These are phyloP conservation scores for Trametes sanguinea DNA, from an alignment of 768 basidiomycete genomes.

Conservation along the genomic window DNA sequence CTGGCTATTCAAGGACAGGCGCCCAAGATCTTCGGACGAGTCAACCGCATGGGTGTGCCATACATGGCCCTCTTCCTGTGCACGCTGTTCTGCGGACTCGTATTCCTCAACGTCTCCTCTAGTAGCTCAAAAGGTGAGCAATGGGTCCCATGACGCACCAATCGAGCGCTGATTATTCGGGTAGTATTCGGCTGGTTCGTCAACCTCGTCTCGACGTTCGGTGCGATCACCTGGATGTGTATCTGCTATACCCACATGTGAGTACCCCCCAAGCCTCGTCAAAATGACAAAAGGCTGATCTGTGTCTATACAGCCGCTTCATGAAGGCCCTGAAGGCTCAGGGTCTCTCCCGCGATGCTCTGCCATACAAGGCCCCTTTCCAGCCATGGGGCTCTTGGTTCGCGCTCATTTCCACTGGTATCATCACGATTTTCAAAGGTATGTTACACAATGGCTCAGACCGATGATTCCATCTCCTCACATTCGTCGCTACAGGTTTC, in stretches of 20 bases:
- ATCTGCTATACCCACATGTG: constrained; percentile 65
- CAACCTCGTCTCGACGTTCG: constrained; percentile 44
- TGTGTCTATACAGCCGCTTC: constrained; percentile 41
- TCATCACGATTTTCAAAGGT: constrained; percentile 63
- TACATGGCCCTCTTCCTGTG: constrained; percentile 51
- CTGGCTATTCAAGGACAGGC: constrained; percentile 50
- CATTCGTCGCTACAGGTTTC: constrained; percentile 35
- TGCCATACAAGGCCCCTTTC: constrained; percentile 61
- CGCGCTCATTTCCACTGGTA: constrained; percentile 51
- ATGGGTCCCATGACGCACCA: not conserved
- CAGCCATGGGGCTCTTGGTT: constrained; percentile 64
- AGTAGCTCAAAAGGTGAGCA: constrained; percentile 51
- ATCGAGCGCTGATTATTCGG: not conserved
- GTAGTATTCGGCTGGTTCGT: constrained; percentile 42
- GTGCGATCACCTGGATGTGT: constrained; percentile 43
- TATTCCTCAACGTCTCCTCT: constrained; percentile 56
- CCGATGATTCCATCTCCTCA: constrained; percentile 25
- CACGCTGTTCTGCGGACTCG: constrained; percentile 54
- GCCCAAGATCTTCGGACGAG: constrained; percentile 42
- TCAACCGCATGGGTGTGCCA: constrained; percentile 37
- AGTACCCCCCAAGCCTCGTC: constrained; percentile 19
- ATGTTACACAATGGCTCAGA: not conserved
- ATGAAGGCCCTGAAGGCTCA: constrained; percentile 48
- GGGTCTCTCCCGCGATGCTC: constrained; percentile 42
- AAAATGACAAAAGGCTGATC: not conserved